phyloP scores from a whole-genome alignment of 495 filamentous ascomycete species.

The Talaromyces stipitatus region DNA sequence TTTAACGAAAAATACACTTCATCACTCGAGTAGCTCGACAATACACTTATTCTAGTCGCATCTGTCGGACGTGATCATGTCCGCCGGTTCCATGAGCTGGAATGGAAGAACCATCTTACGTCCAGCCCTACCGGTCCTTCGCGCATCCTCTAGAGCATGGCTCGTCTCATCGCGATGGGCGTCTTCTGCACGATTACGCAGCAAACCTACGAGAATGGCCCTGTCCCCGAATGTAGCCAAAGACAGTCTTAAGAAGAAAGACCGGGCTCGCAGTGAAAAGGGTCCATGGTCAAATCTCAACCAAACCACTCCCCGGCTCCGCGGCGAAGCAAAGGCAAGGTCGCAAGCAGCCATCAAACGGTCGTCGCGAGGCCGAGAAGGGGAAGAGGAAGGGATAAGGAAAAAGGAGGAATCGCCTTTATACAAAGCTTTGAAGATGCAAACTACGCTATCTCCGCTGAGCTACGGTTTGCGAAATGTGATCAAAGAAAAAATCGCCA shows the following conservation, averaged over 20 bases:
- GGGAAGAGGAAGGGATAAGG: constrained; percentile 19
- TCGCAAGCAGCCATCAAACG: constrained; percentile 33
- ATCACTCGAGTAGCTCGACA: too few relatives aligned
- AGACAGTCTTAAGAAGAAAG: constrained; percentile 34
- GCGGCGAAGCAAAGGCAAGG: constrained; percentile 25
- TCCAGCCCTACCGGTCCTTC: constrained; percentile 19
- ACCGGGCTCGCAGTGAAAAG: constrained; percentile 24
- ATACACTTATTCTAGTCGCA: background rate
- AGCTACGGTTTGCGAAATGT: constrained; percentile 61
- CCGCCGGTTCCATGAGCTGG: constrained; percentile 28
- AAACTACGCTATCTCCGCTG: constrained; percentile 63
- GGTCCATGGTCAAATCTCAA: constrained; percentile 80
- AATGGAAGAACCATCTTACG: constrained; percentile 18
- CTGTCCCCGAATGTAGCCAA: constrained; percentile 67
- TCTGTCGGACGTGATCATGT: background rate
- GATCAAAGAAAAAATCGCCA: constrained; percentile 61
- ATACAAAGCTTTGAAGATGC: constrained; percentile 94
- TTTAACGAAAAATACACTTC: background rate
- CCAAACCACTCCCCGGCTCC: constrained; percentile 56
- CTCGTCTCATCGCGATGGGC: constrained; percentile 21
- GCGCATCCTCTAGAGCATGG: constrained; percentile 9
- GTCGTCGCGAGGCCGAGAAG: constrained; percentile 20
- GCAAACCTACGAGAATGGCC: constrained; percentile 63
- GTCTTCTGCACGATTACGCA: constrained; percentile 30
- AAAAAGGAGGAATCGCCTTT: constrained; percentile 35